phyloP scores from a whole-genome alignment of 495 filamentous ascomycete species.

The Annulohypoxylon bovei region DNA sequence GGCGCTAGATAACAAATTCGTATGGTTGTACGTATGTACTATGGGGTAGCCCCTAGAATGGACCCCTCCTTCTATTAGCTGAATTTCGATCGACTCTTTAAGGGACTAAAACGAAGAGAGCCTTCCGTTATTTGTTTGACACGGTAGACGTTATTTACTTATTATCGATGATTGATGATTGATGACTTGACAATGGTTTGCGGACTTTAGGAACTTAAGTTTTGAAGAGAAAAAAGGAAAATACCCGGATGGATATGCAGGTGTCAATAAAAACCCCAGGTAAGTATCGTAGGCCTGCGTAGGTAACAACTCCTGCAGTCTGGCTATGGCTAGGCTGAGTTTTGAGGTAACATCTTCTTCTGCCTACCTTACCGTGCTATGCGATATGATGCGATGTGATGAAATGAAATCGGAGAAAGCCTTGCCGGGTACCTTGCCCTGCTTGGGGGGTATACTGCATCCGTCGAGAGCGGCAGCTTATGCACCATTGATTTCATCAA shows the following conservation, averaged over 20 bases:
- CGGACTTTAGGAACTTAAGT: background rate
- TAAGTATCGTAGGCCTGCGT: too few relatives aligned
- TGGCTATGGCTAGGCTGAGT: slow-evolving; percentile 29
- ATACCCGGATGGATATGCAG: background rate
- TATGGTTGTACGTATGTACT: slow-evolving; percentile 5
- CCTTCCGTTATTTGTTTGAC: slow-evolving; percentile 4
- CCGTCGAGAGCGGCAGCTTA: slow-evolving; percentile 3
- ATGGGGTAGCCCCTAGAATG: slow-evolving; percentile 14
- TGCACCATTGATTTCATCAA: slow-evolving; percentile 5
- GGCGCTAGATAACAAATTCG: slow-evolving; percentile 12
- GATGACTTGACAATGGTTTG: background rate
- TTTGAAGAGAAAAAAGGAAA: background rate
- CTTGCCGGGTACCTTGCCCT: slow-evolving; percentile 27
- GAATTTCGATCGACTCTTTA: slow-evolving; percentile 40
- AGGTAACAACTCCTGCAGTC: background rate
- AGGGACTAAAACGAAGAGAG: slow-evolving; percentile 9
- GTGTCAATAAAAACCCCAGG: background rate
- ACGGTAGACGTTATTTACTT: slow-evolving; percentile 1
- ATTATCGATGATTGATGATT: slow-evolving; percentile 6
- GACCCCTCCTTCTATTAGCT: slow-evolving; percentile 26
- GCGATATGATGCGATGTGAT: slow-evolving; percentile 7
- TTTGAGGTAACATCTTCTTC: slow-evolving; percentile 21
- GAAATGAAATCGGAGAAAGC: slow-evolving; percentile 17
- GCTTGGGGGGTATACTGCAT: background rate
- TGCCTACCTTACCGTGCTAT: slow-evolving; percentile 1